Conservation (phyloP, 176 grass and related monocot species). For the Miscanthus lutarioriparius region DNA sequence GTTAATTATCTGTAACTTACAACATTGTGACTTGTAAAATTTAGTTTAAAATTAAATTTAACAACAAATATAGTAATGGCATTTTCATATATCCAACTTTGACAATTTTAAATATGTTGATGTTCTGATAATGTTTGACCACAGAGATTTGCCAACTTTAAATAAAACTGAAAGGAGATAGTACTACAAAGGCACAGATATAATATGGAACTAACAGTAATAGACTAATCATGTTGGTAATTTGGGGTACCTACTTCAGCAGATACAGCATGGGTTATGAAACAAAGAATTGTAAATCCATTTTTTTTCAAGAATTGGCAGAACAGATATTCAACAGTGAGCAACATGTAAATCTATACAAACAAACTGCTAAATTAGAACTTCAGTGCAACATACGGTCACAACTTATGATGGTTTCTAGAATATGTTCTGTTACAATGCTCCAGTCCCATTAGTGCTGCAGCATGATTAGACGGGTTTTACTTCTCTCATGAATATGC, state of each 20-base stretch:
- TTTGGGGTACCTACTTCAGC: not conserved
- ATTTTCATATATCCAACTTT: not conserved
- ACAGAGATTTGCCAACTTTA: not conserved
- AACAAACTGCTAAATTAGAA: not conserved
- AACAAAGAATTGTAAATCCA: not conserved
- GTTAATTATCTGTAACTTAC: not conserved
- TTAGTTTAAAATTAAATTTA: not conserved
- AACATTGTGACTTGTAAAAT: not conserved
- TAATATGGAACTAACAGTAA: not conserved
- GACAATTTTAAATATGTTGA: not conserved
- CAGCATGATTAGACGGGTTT: not conserved
- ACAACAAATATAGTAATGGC: not conserved
- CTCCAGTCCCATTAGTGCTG: not conserved
- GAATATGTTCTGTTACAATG: not conserved
- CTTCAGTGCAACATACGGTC: not conserved
- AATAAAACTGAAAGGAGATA: not conserved
- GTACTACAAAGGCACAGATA: not conserved
- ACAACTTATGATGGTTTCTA: not conserved
- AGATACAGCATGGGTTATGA: not conserved
- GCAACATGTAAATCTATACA: not conserved
- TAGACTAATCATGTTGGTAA: not conserved
- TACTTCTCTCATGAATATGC: not conserved
- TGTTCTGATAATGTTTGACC: not conserved
- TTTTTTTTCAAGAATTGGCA: not conserved
- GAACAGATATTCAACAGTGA: not conserved